Base-by-base conservation (phyloP, 2,329 filamentous ascomycete species). In the Claviceps paspali region DNA sequence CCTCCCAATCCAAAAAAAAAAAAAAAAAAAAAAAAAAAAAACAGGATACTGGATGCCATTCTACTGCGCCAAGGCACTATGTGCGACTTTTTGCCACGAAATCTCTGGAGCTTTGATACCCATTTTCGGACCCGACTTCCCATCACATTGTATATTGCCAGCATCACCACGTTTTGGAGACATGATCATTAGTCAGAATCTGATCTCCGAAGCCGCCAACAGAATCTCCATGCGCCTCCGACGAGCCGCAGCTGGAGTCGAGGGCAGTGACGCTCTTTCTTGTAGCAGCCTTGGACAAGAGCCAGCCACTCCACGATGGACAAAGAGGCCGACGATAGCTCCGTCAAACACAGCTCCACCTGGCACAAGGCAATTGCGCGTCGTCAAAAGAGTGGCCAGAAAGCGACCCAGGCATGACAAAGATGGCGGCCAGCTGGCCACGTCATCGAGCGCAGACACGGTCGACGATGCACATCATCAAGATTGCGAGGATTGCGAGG, bases 21-120 rank as follows among this genome's bases (percentile, higher is more conserved):
- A n/a, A n/a, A n/a, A n/a, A n/a, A n/a, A n/a, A n/a, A n/a, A n/a
- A n/a, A 6, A n/a, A 4, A 23, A 11, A 4, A 23, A 28, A 19
- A 18, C 17, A 93, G 86, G 91, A 24, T 98, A 96, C 59, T 98
- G 91, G 91, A 85, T 96, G 73, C 88, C 88, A 2, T 96, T 79
- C 50, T 63, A 74, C 28, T 92, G 86, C 47, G 91, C 91, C 33
- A 81, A 73, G 57, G 86, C 85, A 9, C 65, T 98, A 36, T 92
- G 87, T 50, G 73, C 83, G 4, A 95, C 83, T 1, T 96, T 96
- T 55, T 96, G 88, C 61, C 76, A 79, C 54, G 64, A 72, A 26
- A 92, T 98, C 43, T 79, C 88, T 11, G 79, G 79, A 40, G 87
- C 82, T 0, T 63, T 98, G 38, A 91, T 91, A 7, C 91, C 91